A percentile compares a stretch with the other conserved stretches of the same genome.
Evolutionary conservation across 2,329 filamentous ascomycete species (phyloP).

Genomic region (Helminthosporium solani): DNA sequence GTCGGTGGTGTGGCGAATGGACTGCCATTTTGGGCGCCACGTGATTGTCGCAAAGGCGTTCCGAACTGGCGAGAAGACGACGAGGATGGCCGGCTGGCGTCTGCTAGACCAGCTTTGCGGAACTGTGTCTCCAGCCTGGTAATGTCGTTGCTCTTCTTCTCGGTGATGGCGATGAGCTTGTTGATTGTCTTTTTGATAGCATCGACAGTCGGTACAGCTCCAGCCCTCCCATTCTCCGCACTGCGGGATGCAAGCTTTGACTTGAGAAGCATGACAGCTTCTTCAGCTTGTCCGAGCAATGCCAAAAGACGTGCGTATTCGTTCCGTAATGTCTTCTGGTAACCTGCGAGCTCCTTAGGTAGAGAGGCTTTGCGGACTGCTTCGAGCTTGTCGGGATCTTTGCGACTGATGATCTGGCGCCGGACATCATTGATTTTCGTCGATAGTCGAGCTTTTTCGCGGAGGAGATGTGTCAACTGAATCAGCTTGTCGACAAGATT

Average conservation of each 20-base stretch:
- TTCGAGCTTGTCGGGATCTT: slow-evolving; percentile 67
- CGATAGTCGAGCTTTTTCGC: slow-evolving; percentile 67
- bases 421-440: slow-evolving; percentile 76
- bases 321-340: slow-evolving; percentile 80
- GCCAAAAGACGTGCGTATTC: slow-evolving; percentile 74
- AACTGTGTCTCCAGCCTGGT: slow-evolving; percentile 88
- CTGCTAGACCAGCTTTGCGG: slow-evolving; percentile 59
- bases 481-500: slow-evolving; percentile 69
- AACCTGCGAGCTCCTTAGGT: slow-evolving; percentile 77
- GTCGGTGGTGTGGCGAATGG: slow-evolving; percentile 43
- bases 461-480: slow-evolving; percentile 65
- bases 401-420: slow-evolving; percentile 68
- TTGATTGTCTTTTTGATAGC: slow-evolving; percentile 86
- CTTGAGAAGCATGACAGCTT: slow-evolving; percentile 74
- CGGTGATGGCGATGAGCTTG: slow-evolving; percentile 90
- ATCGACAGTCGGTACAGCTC: slow-evolving; percentile 75
- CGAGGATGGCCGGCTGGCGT: slow-evolving; percentile 24
- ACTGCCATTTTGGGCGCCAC: slow-evolving; percentile 21
- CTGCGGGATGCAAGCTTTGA: slow-evolving; percentile 67
- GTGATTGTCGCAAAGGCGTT: slow-evolving; percentile 21
- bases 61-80: slow-evolving; percentile 20
- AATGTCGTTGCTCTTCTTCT: slow-evolving; percentile 87
- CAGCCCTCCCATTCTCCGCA: slow-evolving; percentile 49
- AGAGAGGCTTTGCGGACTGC: slow-evolving; percentile 69
- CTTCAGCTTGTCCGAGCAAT: slow-evolving; percentile 75